These are phyloP conservation scores for Cymbopogon flexuosus DNA, from an alignment of 202 grass and related monocot species.

Conservation along the genomic window DNA sequence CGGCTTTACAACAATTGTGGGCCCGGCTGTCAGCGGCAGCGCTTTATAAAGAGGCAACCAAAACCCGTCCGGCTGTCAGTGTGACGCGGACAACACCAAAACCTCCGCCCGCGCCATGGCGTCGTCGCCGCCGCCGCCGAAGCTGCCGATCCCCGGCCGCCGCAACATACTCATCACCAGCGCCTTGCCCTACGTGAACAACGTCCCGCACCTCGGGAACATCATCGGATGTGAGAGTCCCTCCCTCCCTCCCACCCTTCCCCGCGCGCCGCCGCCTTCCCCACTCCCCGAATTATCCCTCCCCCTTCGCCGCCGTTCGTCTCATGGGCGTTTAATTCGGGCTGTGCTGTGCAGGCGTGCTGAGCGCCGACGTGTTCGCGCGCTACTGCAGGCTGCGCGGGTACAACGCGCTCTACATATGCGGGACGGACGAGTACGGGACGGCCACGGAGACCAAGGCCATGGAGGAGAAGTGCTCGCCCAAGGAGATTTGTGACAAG, in stretches of 20 bases:
- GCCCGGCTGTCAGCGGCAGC: not conserved
- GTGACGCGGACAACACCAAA: not conserved
- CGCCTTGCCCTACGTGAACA: slow-evolving; percentile 82
- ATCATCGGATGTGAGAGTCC: slow-evolving; percentile 74
- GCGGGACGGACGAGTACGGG: slow-evolving; percentile 77
- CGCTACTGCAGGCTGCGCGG: slow-evolving; percentile 59
- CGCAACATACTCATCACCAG: slow-evolving; percentile 81
- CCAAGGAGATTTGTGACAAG: slow-evolving; percentile 60
- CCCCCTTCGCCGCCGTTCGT: not conserved
- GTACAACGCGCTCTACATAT: slow-evolving; percentile 61
- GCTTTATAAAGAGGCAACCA: not conserved
- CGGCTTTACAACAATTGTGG: too few species aligned
- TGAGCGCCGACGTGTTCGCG: slow-evolving; percentile 60
- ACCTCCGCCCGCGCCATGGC: slow-evolving; percentile 19
- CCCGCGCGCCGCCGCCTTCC: not conserved
- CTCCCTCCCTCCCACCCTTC: not conserved
- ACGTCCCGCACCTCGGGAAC: slow-evolving; percentile 77
- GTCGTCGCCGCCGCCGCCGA: slow-evolving; percentile 19
- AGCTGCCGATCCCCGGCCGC: slow-evolving; percentile 58
- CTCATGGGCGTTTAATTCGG: not conserved
- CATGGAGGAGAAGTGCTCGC: slow-evolving; percentile 60
- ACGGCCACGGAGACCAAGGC: slow-evolving; percentile 72
- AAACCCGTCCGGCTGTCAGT: not conserved
- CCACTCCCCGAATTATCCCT: not conserved
- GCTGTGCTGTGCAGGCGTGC: not conserved